Evolutionary conservation across 2,329 filamentous ascomycete genomes (phyloP), one percentile per base, ranked within the genome.

Genomic region (Calonectria pseudoreteaudii): DNA sequence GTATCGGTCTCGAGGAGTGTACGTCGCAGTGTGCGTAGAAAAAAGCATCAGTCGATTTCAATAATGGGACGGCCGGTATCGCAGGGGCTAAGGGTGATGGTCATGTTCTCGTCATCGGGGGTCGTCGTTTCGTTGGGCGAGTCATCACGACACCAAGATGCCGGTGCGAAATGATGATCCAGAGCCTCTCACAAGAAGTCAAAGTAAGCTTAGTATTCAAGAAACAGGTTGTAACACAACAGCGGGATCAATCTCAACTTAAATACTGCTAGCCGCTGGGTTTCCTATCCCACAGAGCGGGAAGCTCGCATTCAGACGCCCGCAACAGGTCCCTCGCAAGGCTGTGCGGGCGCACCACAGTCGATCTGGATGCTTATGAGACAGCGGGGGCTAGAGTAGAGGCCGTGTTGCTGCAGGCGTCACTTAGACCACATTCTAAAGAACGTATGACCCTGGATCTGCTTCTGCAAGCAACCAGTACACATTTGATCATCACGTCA

Each of bases 251-350:
- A 80, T 58, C 76, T 65, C 79, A 72, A 74, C 66, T 80, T 80
- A 80, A 79, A 79, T 80, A 80, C 74, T 75, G 64, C 65, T 50
- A 23, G 28, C 34, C 56, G 74, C 71, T 71, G 72, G 74, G 66
- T 74, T 75, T 73, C 75, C 74, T 73, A 50, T 68, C 71, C 70
- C 73, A 71, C 65, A 23, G 66, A 78, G 71, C 76, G 79, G 79
- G 79, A 76, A 77, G 65, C 77, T 80, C 75, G 79, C 81, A 82
- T 82, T 64, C 58, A 71, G 73, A 82, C 81, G 81, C 81, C 81
- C 79, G 81, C 81, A 82, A 75, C 70, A 73, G 65, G 50, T 71
- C 56, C 72, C 56, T 74, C 66, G 36, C 70, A 81, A 76, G 74
- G 78, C 77, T 80, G 76, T 82, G 81, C 81, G 81, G 81, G 80